These are phyloP conservation scores for Cornus florida DNA, from an alignment of 148 eudicot genomes.

Conservation along the genomic window DNA sequence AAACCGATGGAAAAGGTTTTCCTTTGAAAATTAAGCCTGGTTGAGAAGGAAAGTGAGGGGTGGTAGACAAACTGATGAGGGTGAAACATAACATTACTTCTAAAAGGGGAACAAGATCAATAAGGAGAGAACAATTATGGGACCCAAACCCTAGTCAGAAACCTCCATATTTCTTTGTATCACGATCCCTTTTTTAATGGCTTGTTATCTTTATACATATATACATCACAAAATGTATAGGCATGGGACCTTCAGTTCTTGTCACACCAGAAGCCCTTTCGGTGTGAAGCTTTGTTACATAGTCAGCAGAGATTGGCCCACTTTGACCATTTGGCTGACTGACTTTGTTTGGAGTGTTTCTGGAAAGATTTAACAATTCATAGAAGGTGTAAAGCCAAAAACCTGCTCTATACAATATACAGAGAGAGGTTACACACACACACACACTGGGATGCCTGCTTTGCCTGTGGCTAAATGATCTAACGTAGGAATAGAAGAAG, in stretches of 20 bases:
- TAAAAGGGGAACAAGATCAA: slow-evolving; percentile 22
- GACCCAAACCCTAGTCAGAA: slow-evolving; percentile 30
- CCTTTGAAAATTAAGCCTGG: not conserved
- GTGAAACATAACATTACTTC: slow-evolving; percentile 28
- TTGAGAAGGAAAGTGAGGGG: slow-evolving; percentile 6
- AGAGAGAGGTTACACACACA: too few species aligned
- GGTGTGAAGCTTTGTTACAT: slow-evolving; percentile 30
- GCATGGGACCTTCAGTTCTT: slow-evolving; percentile 17
- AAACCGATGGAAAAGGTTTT: not conserved
- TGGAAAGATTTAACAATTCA: not conserved
- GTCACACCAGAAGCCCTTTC: slow-evolving; percentile 29
- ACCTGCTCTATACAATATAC: not conserved
- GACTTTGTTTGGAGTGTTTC: not conserved
- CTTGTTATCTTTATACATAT: not conserved
- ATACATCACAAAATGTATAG: not conserved
- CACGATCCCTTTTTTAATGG: slow-evolving; percentile 2
- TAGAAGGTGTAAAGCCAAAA: not conserved
- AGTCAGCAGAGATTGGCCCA: slow-evolving; percentile 23
- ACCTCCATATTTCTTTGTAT: slow-evolving; percentile 19
- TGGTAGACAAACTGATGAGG: slow-evolving; percentile 33
- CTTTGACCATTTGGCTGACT: slow-evolving; percentile 17
- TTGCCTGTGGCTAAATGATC: too few species aligned
- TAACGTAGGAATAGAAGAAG: too few species aligned
- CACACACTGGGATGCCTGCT: too few species aligned
- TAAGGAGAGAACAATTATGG: slow-evolving; percentile 20